These are phyloP conservation scores for Xylaria sp. DNA, from an alignment of 2,329 filamentous ascomycete genomes.

Conservation along the genomic window DNA sequence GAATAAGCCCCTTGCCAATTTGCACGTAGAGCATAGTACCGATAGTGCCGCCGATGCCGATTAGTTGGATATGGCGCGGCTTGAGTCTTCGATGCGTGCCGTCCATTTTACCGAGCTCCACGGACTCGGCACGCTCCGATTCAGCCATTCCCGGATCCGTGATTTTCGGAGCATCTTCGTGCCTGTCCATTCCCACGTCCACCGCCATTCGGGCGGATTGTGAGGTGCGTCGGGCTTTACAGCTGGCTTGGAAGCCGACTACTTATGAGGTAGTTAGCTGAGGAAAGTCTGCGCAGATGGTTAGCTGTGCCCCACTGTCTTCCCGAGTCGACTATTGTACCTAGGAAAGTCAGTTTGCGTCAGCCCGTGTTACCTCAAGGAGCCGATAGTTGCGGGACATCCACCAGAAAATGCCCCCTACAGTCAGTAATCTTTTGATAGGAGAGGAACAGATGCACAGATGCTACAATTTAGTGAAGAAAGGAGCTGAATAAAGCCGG, in stretches of 20 bases:
- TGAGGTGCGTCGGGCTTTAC: neutral
- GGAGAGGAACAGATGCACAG: neutral
- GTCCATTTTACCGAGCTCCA: conserved; percentile 48
- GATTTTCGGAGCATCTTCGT: conserved; percentile 7
- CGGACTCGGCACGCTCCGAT: conserved; percentile 38
- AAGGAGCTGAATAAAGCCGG: neutral
- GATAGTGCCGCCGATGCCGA: conserved; percentile 73
- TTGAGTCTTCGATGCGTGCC: conserved; percentile 65
- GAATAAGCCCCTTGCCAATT: conserved; percentile 68
- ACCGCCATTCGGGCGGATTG: conserved; percentile 15
- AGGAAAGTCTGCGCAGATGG: conserved; percentile 10
- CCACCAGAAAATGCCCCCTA: neutral
- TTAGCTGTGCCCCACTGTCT: neutral
- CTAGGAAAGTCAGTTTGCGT: neutral
- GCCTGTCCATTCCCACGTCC: conserved; percentile 15
- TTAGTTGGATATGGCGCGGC: conserved; percentile 67
- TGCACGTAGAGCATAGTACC: conserved; percentile 70
- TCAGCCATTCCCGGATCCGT: conserved; percentile 40
- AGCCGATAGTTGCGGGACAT: conserved; percentile 5
- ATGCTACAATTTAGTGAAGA: neutral
- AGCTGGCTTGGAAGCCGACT: neutral
- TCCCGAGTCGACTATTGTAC: too few relatives aligned
- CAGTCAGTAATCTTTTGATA: conserved; percentile 1
- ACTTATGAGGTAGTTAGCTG: neutral
- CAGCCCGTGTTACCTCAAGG: conserved; percentile 7